Evolutionary conservation across 305 asterid genomes (phyloP).

Genomic region (Andrographis paniculata): DNA sequence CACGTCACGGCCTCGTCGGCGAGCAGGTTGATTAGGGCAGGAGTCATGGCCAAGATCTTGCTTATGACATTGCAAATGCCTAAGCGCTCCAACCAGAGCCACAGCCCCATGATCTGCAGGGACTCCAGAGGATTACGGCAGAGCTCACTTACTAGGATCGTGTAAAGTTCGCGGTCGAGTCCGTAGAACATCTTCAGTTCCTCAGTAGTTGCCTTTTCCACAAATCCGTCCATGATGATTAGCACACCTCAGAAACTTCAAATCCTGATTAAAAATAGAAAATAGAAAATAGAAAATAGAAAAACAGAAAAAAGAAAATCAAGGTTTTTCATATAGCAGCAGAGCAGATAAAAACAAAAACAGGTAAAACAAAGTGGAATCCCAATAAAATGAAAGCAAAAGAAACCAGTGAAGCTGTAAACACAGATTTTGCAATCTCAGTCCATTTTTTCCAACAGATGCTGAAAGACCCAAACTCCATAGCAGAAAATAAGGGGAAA

Average conservation of each 20-base stretch:
- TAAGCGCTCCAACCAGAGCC: constrained; percentile 50
- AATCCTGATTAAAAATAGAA: constrained; percentile 18
- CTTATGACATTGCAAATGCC: constrained; percentile 20
- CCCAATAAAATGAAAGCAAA: too few relatives aligned
- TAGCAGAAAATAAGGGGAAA: too few relatives aligned
- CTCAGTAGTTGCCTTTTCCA: constrained; percentile 10
- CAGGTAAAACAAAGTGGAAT: too few relatives aligned
- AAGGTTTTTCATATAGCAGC: too few relatives aligned
- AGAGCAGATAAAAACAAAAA: too few relatives aligned
- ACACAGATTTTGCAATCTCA: too few relatives aligned
- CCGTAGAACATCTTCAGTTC: constrained; percentile 24
- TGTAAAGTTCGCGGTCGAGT: constrained; percentile 39
- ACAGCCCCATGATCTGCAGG: constrained; percentile 39
- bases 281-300: background rate
- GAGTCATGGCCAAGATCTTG: constrained; percentile 24
- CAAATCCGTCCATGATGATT: constrained; percentile 20
- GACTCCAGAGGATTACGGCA: constrained; percentile 37
- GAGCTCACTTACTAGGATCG: constrained; percentile 34
- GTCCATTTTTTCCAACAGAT: too few relatives aligned
- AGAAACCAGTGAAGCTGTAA: too few relatives aligned
- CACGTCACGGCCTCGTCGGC: constrained; percentile 49
- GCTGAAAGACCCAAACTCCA: too few relatives aligned
- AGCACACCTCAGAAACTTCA: constrained; percentile 12
- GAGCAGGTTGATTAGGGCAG: constrained; percentile 21
- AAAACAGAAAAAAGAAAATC: too few relatives aligned